These are phyloP conservation scores for Microsporum canis DNA, from an alignment of 2,329 filamentous ascomycete species.

Conservation along the genomic window DNA sequence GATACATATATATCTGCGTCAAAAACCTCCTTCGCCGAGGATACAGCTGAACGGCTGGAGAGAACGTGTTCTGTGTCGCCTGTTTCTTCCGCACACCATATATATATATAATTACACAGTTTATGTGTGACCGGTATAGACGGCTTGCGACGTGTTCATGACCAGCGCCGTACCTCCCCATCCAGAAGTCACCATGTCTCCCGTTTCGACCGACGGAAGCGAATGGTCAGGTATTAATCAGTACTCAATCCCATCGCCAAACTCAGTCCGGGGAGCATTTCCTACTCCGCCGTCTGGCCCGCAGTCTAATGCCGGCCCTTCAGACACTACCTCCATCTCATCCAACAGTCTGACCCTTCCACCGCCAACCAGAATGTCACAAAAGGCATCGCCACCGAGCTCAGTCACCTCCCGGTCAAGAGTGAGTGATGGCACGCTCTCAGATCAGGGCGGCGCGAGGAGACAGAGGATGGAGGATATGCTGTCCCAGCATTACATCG, in stretches of 20 bases:
- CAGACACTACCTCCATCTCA: slow-evolving; percentile 11
- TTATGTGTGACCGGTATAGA: neutral
- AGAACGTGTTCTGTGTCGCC: neutral
- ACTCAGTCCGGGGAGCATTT: slow-evolving; percentile 39
- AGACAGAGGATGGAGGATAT: slow-evolving; percentile 53
- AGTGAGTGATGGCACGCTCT: slow-evolving; percentile 68
- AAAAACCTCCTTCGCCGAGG: neutral
- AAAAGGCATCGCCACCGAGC: slow-evolving; percentile 69
- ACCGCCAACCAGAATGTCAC: slow-evolving; percentile 43
- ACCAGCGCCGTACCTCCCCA: neutral
- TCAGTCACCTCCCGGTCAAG: slow-evolving; percentile 53
- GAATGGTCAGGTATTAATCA: slow-evolving; percentile 66
- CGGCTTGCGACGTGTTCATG: neutral
- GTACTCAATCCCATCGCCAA: slow-evolving; percentile 42
- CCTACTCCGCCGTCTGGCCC: slow-evolving; percentile 57
- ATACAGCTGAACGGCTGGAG: neutral
- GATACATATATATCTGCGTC: neutral
- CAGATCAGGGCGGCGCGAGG: slow-evolving; percentile 52
- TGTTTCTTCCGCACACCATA: neutral
- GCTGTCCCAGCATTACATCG: slow-evolving; percentile 68
- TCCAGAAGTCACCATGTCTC: slow-evolving; percentile 50
- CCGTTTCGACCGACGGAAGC: slow-evolving; percentile 68
- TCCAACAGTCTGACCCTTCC: slow-evolving; percentile 36
- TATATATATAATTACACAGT: neutral
- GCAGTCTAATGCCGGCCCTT: slow-evolving; percentile 6